Percentiles rank a stretch among this genome's conserved stretches.
phyloP scores from a whole-genome alignment of 805 yeast species.

The Candida khao-thaluensis region DNA sequence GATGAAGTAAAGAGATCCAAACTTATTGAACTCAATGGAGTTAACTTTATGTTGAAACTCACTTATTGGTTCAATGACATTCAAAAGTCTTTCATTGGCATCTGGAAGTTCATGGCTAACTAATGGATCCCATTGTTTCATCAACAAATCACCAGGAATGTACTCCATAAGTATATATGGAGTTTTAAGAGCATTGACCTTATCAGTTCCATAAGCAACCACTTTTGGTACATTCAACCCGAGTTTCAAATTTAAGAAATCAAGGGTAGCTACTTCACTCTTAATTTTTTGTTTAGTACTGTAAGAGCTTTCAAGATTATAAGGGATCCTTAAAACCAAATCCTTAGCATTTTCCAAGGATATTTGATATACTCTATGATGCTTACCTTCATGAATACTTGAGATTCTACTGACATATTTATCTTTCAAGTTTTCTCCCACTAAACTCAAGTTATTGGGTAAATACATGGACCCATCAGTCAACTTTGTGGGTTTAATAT shows the following conservation, averaged over 20 bases:
- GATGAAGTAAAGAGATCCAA: slow-evolving; percentile 80
- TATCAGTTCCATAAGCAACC: slow-evolving; percentile 60
- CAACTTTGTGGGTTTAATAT: slow-evolving; percentile 38
- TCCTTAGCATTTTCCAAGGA: slow-evolving; percentile 59
- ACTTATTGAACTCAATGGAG: slow-evolving; percentile 60
- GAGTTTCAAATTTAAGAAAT: slow-evolving; percentile 66
- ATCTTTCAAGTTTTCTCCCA: slow-evolving; percentile 43
- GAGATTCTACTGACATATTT: slow-evolving; percentile 62
- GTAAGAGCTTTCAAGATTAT: slow-evolving; percentile 65
- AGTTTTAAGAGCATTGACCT: slow-evolving; percentile 59
- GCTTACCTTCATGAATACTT: slow-evolving; percentile 91
- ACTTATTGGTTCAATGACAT: slow-evolving; percentile 70
- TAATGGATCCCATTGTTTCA: slow-evolving; percentile 91
- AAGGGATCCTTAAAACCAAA: slow-evolving; percentile 82
- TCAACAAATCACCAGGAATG: slow-evolving; percentile 74
- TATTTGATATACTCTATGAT: slow-evolving; percentile 80
- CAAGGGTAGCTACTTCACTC: slow-evolving; percentile 93
- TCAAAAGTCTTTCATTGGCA: slow-evolving; percentile 49
- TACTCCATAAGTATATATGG: slow-evolving; percentile 84
- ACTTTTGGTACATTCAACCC: slow-evolving; percentile 73
- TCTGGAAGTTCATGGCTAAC: slow-evolving; percentile 50
- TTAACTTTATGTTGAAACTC: slow-evolving; percentile 60
- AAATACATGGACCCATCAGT: slow-evolving; percentile 44
- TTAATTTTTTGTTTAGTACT: slow-evolving; percentile 67
- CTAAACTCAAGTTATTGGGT: slow-evolving; percentile 47